Evolutionary conservation across 352 stramenopile genomes (phyloP), one percentile per base, ranked within the genome.

Genomic region (Phytophthora cajani): DNA sequence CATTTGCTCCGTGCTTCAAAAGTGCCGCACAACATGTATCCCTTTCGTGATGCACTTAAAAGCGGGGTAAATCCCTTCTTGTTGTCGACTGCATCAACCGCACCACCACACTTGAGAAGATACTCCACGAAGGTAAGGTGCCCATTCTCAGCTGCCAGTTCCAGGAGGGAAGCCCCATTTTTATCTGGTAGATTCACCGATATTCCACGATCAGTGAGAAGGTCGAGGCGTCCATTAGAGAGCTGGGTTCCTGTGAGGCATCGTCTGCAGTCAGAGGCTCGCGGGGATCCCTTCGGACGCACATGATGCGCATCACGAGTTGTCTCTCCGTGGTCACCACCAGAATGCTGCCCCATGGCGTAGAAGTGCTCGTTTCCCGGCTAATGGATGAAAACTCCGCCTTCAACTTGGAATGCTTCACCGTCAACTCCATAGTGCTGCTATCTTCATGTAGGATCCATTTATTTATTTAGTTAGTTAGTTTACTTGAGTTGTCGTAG

Each of bases 11-110:
- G 23, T 56, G 23, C 1, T 56, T 23, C 23, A 56, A 5, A n/a
- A 56, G 21, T 23, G 21, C 21, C 21, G 21, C 1, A 23, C 21
- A 23, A 23, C 21, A 23, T 21, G 4, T 65, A 32, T 2, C 59
- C 32, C 17, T 17, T 27, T 27, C 6, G 3, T 11, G 47, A 4
- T 10, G 59, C 59, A 23, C 9, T 27, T 3, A n/a, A 49, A 17
- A 64, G 27, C 30, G 58, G 30, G 9, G 47, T 51, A n/a, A 51
- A 19, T 2, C 59, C 59, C 16, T 27, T 14, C 6, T 58, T 30
- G 21, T 66, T 23, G 21, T 23, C 17, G 3, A 19, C 36, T 17
- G 47, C 36, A 7, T 68, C 52, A 27, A 68, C 19, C 8, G 17
- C 5, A 5, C 40, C 61, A 2, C 51, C 50, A 16, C 32, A 19